Base-by-base conservation (phyloP, 2,329 filamentous ascomycete genomes). In the Aspergillus tamarii region DNA sequence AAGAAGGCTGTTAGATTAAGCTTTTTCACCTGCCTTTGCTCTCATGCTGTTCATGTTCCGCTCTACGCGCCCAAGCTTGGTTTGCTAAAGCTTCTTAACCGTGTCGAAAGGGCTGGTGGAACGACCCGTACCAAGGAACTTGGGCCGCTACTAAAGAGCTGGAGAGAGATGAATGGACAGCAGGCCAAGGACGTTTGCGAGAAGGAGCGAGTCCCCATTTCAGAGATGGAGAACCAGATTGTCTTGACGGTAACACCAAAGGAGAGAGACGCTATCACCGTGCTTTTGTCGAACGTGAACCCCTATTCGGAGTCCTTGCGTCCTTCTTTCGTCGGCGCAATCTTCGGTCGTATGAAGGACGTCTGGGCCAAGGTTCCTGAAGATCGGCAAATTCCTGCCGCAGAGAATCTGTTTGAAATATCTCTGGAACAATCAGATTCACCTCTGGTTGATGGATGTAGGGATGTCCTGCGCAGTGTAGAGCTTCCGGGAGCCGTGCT, bases 401-500 rank as follows among this genome's bases (percentile, higher is more conserved):
- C 80, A 6, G 74, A 78, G 55, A 73, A 72, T 45, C 67, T 84
- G 3, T 76, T 84, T 39, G 77, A 82, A 9, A 76, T 82, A 57
- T 75, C 77, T 8, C 72, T 83, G 57, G 74, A 68, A 2, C 48
- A 68, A 11, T 68, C 72, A 4, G 65, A 76, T 36, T 67, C 68
- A 6, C 69, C 72, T 9, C 59, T 78, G 45, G 70, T 72, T 63
- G 63, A 76, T 72, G 61, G 76, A 69, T 69, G 74, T 68, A 84
- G 88, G 10, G 91, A 94, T 61, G 84, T 94, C 30, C 82, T 98
- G 61, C 87, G 89, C 62, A 88, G 85, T 63, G 85, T 96, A 9
- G 83, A 88, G n/a, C 84, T 96, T 45, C 88, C 91, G 2, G 92
- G 91, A 0, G 83, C 89, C 34, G 88, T 92, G 28, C 84, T 97